These are phyloP conservation scores for Gracilaria caudata DNA, from an alignment of 23 red algal genomes.

Conservation along the genomic window DNA sequence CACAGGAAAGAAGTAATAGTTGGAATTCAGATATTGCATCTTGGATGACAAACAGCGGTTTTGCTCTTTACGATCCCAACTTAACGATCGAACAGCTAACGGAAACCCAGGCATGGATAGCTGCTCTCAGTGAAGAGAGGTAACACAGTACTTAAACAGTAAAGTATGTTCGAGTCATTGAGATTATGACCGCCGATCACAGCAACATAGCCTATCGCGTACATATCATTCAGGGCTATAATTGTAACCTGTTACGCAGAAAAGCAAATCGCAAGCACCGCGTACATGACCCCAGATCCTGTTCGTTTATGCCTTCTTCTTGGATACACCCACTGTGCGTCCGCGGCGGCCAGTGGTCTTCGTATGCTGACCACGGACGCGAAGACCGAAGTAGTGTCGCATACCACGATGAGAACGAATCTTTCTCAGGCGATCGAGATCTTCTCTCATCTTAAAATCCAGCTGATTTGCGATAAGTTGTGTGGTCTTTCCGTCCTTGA, in stretches of 20 bases:
- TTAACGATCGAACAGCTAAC: slow-evolving; percentile 36
- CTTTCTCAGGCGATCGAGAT: slow-evolving; percentile 98
- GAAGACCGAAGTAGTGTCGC: slow-evolving; percentile 93
- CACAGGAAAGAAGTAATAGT: neutral
- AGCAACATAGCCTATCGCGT: neutral
- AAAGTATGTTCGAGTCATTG: neutral
- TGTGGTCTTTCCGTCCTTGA: slow-evolving; percentile 95
- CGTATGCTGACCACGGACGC: slow-evolving; percentile 98
- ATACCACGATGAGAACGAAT: slow-evolving; percentile 95
- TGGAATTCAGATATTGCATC: slow-evolving; percentile 3
- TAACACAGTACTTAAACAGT: neutral
- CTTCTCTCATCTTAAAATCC: slow-evolving; percentile 98
- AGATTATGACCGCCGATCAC: neutral
- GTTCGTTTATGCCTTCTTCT: slow-evolving; percentile 74
- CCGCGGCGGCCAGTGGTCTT: slow-evolving; percentile 99
- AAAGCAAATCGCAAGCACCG: neutral
- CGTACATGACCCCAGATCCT: neutral
- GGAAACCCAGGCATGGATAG: slow-evolving; percentile 28
- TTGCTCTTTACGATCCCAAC: slow-evolving; percentile 44
- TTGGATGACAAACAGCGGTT: slow-evolving; percentile 27
- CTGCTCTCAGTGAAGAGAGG: slow-evolving; percentile 1
- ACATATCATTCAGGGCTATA: neutral
- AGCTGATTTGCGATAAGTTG: slow-evolving; percentile 98
- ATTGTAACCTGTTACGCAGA: neutral
- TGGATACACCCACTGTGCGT: slow-evolving; percentile 96